Percentiles rank a stretch among this genome's conserved stretches.
Evolutionary conservation across 768 basidiomycete species (phyloP).

Genomic region (Suillus discolor): DNA sequence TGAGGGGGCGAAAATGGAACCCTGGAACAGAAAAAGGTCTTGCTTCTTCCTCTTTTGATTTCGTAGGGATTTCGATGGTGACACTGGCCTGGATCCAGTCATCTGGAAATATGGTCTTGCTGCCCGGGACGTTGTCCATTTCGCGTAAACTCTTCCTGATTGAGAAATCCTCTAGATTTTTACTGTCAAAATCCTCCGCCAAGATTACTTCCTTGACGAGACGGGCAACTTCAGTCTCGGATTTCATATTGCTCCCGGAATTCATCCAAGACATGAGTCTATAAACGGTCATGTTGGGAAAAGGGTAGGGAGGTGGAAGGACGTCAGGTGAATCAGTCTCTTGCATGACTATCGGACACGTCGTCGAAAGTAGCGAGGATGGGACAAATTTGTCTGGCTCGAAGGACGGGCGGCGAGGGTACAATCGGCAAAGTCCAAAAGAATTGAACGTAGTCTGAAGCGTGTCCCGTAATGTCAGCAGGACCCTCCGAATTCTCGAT

Average conservation of each 20-base stretch:
- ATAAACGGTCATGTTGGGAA: constrained; percentile 4
- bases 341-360: no score
- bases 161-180: background rate
- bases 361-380: no score
- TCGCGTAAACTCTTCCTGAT: background rate
- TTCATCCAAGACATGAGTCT: constrained; percentile 11
- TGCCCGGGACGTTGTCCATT: background rate
- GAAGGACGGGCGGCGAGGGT: no score
- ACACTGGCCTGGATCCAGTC: background rate
- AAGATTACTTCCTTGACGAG: constrained; percentile 1
- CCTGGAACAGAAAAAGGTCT: background rate
- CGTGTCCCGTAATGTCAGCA: no score
- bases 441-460: no score
- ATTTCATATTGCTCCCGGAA: constrained; percentile 7
- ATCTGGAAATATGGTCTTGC: background rate
- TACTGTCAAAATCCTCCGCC: background rate
- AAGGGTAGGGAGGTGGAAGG: constrained; percentile 2
- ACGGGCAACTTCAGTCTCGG: background rate
- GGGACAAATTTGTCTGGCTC: no score
- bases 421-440: no score
- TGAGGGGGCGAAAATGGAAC: no score
- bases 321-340: background rate
- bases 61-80: background rate
- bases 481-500: no score
- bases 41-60: background rate